phyloP scores from a whole-genome alignment of 164 flowering plant genomes.

The Aristolochia contorta region DNA sequence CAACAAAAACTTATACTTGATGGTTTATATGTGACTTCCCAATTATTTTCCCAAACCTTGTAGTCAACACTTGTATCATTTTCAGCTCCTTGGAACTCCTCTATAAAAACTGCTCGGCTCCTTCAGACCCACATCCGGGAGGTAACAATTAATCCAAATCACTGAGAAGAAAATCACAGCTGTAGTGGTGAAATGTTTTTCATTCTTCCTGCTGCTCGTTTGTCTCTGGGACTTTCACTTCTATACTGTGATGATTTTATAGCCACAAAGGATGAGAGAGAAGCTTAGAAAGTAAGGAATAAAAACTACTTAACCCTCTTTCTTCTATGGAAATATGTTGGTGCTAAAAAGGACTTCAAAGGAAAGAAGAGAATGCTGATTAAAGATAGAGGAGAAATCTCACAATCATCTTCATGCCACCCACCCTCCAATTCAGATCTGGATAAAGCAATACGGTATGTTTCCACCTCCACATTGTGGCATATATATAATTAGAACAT shows the following conservation, averaged over 20 bases:
- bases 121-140: no score
- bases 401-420: constrained; percentile 16
- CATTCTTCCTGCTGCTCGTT: no score
- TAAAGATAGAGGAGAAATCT: not conserved
- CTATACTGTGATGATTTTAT: not conserved
- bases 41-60: no score
- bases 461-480: not conserved
- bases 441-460: not conserved
- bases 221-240: not conserved
- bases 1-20: no score
- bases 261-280: not conserved
- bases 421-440: not conserved
- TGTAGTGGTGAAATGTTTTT: no score
- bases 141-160: no score
- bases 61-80: no score
- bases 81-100: no score
- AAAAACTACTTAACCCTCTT: not conserved
- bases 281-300: not conserved
- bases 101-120: no score
- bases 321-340: not conserved
- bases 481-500: not conserved
- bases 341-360: not conserved
- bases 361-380: not conserved
- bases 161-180: no score
- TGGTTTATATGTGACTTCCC: no score